Base-by-base conservation (phyloP, 371 early-diverging fungal genomes). In the Haplosporangium sp. region DNA sequence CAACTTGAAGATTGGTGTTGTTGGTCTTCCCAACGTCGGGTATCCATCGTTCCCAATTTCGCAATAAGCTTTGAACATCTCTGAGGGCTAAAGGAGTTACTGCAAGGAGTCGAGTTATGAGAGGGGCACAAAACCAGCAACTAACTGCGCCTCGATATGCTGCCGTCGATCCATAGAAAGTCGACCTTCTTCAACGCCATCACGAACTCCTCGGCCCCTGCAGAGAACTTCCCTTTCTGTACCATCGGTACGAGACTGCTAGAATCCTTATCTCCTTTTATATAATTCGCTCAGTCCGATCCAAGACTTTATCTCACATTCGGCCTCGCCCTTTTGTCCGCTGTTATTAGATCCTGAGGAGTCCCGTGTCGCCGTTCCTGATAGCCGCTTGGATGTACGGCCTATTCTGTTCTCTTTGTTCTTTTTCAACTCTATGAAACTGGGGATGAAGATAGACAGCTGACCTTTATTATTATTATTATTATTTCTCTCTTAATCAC, bases 1-100 rank as follows among this genome's bases (percentile, higher is more conserved):
- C 82, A 96, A 96, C 85, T 83, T 99, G 69, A 93, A 94, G 82
- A 94, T 98, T 88, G 98, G 93, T 66, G 86, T 98, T 21, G 98
- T 99, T 46, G 98, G 98, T 51, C 82, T 99, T 62, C 99, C 99
- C 72, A 99, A 99, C 83, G 96, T 97, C 74, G 99, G 94, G 86
- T 85, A 85, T 56, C 51, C 18, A 10, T 42, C 14, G 29, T 56
- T 38, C 62, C 48, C n/a, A 48, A 11, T 48, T n/a, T 43, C 36
- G 23, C 23, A 23, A 13, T 9, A 16, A 5, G 1, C 29, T 18
- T 5, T 37, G 48, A 47, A 45, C 23, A 46, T 36, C 8, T 6
- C 29, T 7, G 11, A 56, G 7, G n/a, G 21, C 0, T 18, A 14
- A 43, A 43, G 43, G 43, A 43, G 43, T 43, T 43, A 43, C n/a